A percentile compares a stretch with the other conserved stretches of the same genome.
These are phyloP conservation scores for Quercus phellos DNA, from an alignment of 331 rosid genomes.

Conservation along the genomic window DNA sequence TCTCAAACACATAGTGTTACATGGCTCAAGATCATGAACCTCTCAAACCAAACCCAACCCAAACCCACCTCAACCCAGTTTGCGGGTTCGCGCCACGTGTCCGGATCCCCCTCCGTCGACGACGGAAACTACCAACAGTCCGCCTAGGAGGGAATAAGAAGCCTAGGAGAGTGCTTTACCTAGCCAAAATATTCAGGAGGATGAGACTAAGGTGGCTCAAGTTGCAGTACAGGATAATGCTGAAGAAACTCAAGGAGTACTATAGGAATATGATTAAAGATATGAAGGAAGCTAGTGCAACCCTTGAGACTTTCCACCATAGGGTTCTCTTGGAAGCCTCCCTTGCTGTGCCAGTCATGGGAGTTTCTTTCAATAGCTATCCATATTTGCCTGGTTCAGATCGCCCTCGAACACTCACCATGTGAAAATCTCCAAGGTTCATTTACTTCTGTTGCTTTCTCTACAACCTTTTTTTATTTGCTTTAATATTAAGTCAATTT, in stretches of 20 bases:
- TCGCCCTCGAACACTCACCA: conserved; percentile 38
- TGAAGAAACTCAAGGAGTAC: conserved; percentile 41
- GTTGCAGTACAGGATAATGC: conserved; percentile 32
- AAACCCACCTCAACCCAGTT: not conserved
- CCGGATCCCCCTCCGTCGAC: conserved; percentile 35
- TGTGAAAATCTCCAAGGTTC: not conserved
- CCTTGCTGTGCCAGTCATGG: conserved; percentile 54
- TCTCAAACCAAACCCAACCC: not conserved
- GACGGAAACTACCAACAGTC: conserved; percentile 31
- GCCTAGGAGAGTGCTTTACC: conserved; percentile 22
- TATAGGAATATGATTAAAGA: conserved; percentile 44
- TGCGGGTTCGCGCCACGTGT: conserved; percentile 22
- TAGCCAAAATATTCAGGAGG: conserved; percentile 30
- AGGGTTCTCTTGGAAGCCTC: conserved; percentile 56
- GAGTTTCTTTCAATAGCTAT: conserved; percentile 41
- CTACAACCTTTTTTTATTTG: not conserved
- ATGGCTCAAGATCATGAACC: conserved; percentile 36
- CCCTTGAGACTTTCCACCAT: conserved; percentile 50
- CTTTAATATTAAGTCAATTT: not conserved
- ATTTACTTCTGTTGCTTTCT: not conserved
- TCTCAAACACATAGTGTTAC: not conserved
- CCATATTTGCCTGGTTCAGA: conserved; percentile 37
- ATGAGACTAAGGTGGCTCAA: conserved; percentile 51
- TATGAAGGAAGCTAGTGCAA: conserved; percentile 36
- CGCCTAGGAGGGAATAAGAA: conserved; percentile 46